Percentiles rank a stretch among this genome's conserved stretches.
phyloP scores from a whole-genome alignment of 2,329 filamentous ascomycete species.

The Ascochyta clinopodiicola region DNA sequence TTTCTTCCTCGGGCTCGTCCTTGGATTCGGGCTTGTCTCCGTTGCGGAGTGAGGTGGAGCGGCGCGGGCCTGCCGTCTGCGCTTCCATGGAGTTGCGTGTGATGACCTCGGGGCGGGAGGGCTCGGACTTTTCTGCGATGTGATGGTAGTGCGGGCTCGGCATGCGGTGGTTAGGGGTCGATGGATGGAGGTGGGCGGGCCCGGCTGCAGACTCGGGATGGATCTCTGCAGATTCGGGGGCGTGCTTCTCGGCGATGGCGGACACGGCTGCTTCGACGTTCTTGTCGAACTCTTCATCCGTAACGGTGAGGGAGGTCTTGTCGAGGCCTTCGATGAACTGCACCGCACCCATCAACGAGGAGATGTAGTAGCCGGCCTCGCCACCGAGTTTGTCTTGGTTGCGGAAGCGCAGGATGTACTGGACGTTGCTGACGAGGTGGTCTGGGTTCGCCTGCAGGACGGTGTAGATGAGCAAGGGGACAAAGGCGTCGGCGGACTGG shows the following conservation, averaged over 20 bases:
- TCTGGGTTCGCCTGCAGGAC: slow-evolving; percentile 94
- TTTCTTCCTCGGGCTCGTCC: slow-evolving; percentile 67
- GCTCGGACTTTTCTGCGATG: slow-evolving; percentile 57
- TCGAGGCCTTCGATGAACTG: slow-evolving; percentile 98
- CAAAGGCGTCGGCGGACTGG: slow-evolving; percentile 94
- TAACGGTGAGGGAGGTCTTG: slow-evolving; percentile 88
- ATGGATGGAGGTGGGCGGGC: slow-evolving; percentile 26
- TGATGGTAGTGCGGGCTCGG: slow-evolving; percentile 53
- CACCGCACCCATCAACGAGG: slow-evolving; percentile 92
- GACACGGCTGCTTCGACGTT: slow-evolving; percentile 97
- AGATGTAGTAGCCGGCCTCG: slow-evolving; percentile 98
- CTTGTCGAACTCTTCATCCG: slow-evolving; percentile 91
- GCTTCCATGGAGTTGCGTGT: slow-evolving; percentile 66
- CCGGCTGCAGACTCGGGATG: slow-evolving; percentile 23
- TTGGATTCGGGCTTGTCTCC: slow-evolving; percentile 20
- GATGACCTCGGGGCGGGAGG: slow-evolving; percentile 64
- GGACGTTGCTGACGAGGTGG: slow-evolving; percentile 94
- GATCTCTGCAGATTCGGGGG: slow-evolving; percentile 52
- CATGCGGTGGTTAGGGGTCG: slow-evolving; percentile 41
- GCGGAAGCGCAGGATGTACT: slow-evolving; percentile 95
- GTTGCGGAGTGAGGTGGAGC: slow-evolving; percentile 61
- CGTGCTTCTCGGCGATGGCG: slow-evolving; percentile 89
- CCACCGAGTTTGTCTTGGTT: slow-evolving; percentile 97
- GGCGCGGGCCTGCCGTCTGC: slow-evolving; percentile 64
- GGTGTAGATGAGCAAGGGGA: slow-evolving; percentile 88